Conservation (phyloP, 148 eudicot genomes). For the Chenopodium suecicum region DNA sequence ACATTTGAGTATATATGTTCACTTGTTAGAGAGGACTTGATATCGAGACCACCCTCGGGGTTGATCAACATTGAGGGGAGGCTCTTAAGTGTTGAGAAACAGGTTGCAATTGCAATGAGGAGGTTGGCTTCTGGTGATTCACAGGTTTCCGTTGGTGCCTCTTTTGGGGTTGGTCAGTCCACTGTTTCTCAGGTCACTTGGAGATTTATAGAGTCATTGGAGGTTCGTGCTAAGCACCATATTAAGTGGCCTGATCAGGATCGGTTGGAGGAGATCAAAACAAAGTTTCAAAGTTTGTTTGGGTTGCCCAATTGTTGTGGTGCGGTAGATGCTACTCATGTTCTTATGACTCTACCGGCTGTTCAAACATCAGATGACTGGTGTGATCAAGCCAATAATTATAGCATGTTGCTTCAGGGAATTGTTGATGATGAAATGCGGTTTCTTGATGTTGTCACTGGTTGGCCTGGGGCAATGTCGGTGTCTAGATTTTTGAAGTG, state of each 20-base stretch:
- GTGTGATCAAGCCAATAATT: conserved; percentile 78
- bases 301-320: conserved; percentile 94
- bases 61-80: conserved; percentile 97
- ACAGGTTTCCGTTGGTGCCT: conserved; percentile 87
- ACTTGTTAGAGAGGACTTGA: conserved; percentile 78
- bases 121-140: conserved; percentile 97
- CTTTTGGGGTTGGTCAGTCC: conserved; percentile 98
- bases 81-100: conserved; percentile 96
- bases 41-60: conserved; percentile 97
- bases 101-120: conserved; percentile 90
- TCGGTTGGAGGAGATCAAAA: conserved; percentile 58
- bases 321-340: conserved; percentile 80
- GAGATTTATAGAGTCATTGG: conserved; percentile 89
- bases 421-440: conserved; percentile 77
- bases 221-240: conserved; percentile 82
- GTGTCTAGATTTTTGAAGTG: conserved; percentile 59
- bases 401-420: conserved; percentile 90
- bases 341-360: conserved; percentile 91
- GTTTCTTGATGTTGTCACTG: conserved; percentile 93
- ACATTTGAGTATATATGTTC: conserved; percentile 92
- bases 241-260: conserved; percentile 72
- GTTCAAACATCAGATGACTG: conserved; percentile 93
- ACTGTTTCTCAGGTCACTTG: conserved; percentile 97
- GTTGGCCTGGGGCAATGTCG: conserved; percentile 96
- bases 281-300: conserved; percentile 50